Evolutionary conservation across 371 early-diverging fungal genomes (phyloP), one percentile per base, ranked within the genome.

Genomic region (Mortierella sp.): DNA sequence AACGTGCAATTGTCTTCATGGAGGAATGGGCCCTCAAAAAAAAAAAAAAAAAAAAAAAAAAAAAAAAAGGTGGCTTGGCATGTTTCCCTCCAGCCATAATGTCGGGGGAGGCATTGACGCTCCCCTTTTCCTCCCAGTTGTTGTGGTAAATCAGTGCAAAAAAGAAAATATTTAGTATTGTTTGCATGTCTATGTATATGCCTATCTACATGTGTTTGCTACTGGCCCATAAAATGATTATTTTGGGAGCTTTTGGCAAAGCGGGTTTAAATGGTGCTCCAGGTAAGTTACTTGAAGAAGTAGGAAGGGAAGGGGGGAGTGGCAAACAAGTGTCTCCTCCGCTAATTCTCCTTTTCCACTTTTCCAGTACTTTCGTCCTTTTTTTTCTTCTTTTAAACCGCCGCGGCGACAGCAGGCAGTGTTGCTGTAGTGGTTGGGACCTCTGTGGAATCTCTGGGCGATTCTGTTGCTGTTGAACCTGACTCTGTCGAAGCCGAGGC

Each of bases 91-190:
- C n/a, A n/a, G n/a, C n/a, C n/a, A n/a, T n/a, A n/a, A n/a, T n/a
- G n/a, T n/a, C n/a, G n/a, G n/a, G n/a, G n/a, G n/a, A n/a, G n/a
- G n/a, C n/a, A n/a, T n/a, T n/a, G n/a, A n/a, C n/a, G n/a, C n/a
- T n/a, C n/a, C n/a, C n/a, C n/a, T n/a, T n/a, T n/a, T n/a, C 43
- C 14, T 72, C 71, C 77, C 57, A 77, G 65, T 69, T 72, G 71
- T 12, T 71, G 58, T 19, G 77, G 56, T 25, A 19, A 77, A 23
- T 72, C 77, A 77, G 23, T 72, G 77, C 72, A 77, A 68, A 52
- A 77, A 77, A 4, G 72, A 47, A 29, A 77, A n/a, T n/a, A n/a
- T n/a, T n/a, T 62, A 0, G 72, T 53, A 4, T 55, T 28, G 11
- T 71, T 72, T 1, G 64, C 68, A 58, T n/a, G n/a, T n/a, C n/a